These are phyloP conservation scores for Chaetoceros muelleri DNA, from an alignment of 108 stramenopile species.

Conservation along the genomic window DNA sequence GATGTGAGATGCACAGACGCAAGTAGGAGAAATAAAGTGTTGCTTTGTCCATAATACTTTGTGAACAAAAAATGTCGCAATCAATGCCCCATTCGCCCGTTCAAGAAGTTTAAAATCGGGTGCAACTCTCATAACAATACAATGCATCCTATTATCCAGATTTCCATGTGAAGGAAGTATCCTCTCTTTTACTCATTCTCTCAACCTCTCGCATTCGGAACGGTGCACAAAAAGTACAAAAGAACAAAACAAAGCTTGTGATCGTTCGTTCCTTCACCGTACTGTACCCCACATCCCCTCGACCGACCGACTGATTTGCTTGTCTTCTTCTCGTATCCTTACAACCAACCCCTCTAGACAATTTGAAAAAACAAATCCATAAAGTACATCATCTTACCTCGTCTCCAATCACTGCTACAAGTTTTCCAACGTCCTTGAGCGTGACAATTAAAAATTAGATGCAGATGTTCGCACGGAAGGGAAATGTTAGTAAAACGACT, in stretches of 20 bases:
- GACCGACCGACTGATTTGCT: neutral
- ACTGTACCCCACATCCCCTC: neutral
- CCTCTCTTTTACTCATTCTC: too few species aligned
- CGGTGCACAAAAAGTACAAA: neutral
- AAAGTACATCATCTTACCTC: conserved; percentile 44
- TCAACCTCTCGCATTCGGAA: neutral
- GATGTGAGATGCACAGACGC: too few species aligned
- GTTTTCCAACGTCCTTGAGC: conserved; percentile 75
- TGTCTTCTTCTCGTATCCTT: neutral
- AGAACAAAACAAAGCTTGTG: neutral
- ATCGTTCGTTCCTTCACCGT: neutral
- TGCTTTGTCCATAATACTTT: neutral
- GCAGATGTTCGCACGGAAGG: too few species aligned
- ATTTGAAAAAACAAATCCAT: neutral
- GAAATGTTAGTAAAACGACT: too few species aligned
- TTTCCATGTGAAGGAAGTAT: too few species aligned
- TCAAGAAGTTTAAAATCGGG: neutral
- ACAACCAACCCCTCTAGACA: neutral
- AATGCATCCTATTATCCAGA: neutral
- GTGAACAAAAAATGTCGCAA: neutral
- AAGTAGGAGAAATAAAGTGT: neutral
- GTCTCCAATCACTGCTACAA: conserved; percentile 87
- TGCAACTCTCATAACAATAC: neutral
- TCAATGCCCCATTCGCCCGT: neutral
- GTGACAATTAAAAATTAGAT: too few species aligned